Percentiles rank a stretch among this genome's conserved stretches.
phyloP scores from a whole-genome alignment of 2,329 filamentous ascomycete genomes.

The Paracorniculantispora psalliotae region DNA sequence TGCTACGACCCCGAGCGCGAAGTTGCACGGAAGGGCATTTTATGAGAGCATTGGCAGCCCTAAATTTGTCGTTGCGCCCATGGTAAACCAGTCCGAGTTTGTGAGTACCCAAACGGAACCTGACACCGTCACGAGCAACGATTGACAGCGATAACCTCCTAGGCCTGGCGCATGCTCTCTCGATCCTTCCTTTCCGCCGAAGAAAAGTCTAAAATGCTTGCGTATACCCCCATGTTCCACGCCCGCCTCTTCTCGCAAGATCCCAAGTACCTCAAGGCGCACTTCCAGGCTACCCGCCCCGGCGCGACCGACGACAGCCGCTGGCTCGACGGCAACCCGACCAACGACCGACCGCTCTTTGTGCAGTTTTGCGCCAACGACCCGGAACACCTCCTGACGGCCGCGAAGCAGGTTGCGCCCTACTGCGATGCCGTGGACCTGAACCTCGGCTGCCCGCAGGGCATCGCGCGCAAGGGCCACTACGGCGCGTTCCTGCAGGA shows the following conservation, averaged over 20 bases:
- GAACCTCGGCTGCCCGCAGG: slow-evolving; percentile 93
- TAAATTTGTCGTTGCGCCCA: slow-evolving; percentile 85
- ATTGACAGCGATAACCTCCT: background rate
- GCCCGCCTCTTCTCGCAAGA: slow-evolving; percentile 80
- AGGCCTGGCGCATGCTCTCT: slow-evolving; percentile 97
- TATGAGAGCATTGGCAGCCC: slow-evolving; percentile 93
- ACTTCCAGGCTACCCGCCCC: slow-evolving; percentile 66
- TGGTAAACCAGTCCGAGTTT: slow-evolving; percentile 98
- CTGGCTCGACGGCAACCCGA: slow-evolving; percentile 82
- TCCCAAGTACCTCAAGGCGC: slow-evolving; percentile 67
- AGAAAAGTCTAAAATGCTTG: slow-evolving; percentile 62
- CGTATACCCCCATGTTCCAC: slow-evolving; percentile 96
- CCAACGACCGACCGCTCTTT: slow-evolving; percentile 80
- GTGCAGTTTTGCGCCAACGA: slow-evolving; percentile 96
- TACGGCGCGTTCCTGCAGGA: slow-evolving; percentile 96
- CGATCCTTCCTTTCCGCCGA: slow-evolving; percentile 77
- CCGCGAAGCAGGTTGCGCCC: slow-evolving; percentile 72
- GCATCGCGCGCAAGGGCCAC: slow-evolving; percentile 83
- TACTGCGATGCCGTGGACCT: slow-evolving; percentile 94
- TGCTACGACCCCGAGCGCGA: slow-evolving; percentile 33
- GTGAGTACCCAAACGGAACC: slow-evolving; percentile 46
- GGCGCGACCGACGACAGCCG: slow-evolving; percentile 26
- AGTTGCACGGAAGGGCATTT: slow-evolving; percentile 80
- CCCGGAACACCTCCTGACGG: slow-evolving; percentile 70
- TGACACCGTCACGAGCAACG: background rate